Evolutionary conservation across 768 basidiomycete genomes (phyloP), one percentile per base, ranked within the genome.

Genomic region (Tulasnella sp.): DNA sequence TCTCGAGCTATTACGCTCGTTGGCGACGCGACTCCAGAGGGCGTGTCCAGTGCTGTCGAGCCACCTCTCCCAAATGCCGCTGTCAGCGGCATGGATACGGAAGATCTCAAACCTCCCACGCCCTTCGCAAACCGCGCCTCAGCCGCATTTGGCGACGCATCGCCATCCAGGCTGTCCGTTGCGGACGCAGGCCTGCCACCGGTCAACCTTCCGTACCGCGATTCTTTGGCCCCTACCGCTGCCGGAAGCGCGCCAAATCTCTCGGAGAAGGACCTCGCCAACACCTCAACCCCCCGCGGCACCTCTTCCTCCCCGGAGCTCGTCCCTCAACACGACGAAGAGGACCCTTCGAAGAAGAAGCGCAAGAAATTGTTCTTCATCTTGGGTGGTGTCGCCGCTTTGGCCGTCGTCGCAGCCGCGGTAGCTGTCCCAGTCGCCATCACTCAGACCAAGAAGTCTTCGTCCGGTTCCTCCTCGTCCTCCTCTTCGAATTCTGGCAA

Each of bases 371-470:
- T 72, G 44, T 72, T 72, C 71, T 11, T 72, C 71, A 40, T 72
- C 71, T 32, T 72, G 23, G 71, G 32, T 40, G 71, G 39, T n/a
- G 42, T 77, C n/a, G 78, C 70, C 3, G 79, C 69, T 40, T 23
- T 79, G 44, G 57, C 72, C 20, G 46, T 92, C 77, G 80, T 93
- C 78, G 84, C 90, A 44, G 79, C 88, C n/a, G 92, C 88, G 6
- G 85, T 93, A 70, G 84, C 89, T 48, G 84, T 95, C 4, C 90
- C 91, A 3, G 84, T 94, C 39, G 93, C 91, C 82, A 88, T 94
- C 80, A 81, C 86, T 20, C 86, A 91, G 75, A 84, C 89, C 74
- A 90, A 89, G 81, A 46, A 80, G 80, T 26, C 82, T n/a, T 46
- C 73, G 1, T 74, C 81, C 40, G 81, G 77, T n/a, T 55, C 80